Conservation (phyloP, 1,284 basidiomycete species). For the Leccinum solheimii region DNA sequence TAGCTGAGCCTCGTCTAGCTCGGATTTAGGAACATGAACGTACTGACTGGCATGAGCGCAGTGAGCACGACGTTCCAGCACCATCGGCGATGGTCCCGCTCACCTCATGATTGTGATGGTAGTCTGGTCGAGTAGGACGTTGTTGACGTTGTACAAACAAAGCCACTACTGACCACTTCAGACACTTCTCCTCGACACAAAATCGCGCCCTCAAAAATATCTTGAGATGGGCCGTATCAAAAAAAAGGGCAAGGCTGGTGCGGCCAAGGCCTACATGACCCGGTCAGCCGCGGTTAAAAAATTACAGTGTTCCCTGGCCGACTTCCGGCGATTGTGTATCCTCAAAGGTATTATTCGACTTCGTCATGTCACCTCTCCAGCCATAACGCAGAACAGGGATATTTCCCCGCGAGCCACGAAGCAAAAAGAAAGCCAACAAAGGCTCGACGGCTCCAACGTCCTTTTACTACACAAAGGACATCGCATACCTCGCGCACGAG, state of each 20-base stretch:
- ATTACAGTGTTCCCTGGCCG: conserved; percentile 94
- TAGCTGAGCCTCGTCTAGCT: conserved; percentile 95
- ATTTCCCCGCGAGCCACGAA: conserved; percentile 94
- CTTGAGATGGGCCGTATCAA: conserved; percentile 83
- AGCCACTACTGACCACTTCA: conserved; percentile 4
- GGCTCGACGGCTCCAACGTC: conserved; percentile 96
- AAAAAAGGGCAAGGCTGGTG: conserved; percentile 89
- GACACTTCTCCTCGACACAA: background rate
- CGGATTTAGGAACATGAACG: conserved; percentile 94
- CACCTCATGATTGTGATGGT: conserved; percentile 31
- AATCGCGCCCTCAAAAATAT: background rate
- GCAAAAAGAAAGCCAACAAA: conserved; percentile 95
- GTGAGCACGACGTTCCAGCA: conserved; percentile 8
- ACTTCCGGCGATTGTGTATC: conserved; percentile 97
- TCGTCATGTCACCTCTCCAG: background rate
- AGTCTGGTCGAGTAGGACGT: conserved; percentile 5
- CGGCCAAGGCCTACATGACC: conserved; percentile 94
- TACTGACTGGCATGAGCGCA: conserved; percentile 71
- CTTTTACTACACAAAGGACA: conserved; percentile 99
- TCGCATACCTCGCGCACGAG: conserved; percentile 96
- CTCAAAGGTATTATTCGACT: conserved; percentile 75
- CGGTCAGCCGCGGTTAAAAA: conserved; percentile 89
- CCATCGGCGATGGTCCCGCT: conserved; percentile 7
- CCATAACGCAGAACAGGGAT: conserved; percentile 63
- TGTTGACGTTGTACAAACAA: conserved; percentile 37